Evolutionary conservation across 2,329 filamentous ascomycete genomes (phyloP).

Genomic region (Venturia asperata): DNA sequence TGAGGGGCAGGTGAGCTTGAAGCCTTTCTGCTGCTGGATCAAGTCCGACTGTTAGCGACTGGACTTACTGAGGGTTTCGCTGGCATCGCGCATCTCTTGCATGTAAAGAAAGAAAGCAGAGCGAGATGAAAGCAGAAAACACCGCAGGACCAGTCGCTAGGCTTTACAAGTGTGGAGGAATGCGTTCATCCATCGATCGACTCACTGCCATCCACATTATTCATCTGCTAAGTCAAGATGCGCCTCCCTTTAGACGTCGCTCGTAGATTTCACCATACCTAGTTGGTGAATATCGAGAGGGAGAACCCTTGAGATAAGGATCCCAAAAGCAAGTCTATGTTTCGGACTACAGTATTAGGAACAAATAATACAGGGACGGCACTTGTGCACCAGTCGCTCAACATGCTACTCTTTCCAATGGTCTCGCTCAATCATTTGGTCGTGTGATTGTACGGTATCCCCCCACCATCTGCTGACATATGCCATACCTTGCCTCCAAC

Average conservation of each 20-base stretch:
- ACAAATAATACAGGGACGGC: conserved; percentile 16
- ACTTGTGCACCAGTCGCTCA: not conserved
- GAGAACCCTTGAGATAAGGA: not conserved
- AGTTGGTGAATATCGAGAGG: not conserved
- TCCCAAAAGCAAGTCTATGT: conserved; percentile 10
- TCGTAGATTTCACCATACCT: not conserved
- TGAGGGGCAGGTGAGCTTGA: no score
- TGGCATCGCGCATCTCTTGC: no score
- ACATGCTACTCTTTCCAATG: conserved; percentile 14
- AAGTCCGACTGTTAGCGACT: no score
- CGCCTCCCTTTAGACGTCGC: not conserved
- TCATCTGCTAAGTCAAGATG: not conserved
- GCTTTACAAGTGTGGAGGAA: no score
- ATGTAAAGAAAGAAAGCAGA: no score
- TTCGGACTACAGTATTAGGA: conserved; percentile 15
- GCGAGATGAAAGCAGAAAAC: no score
- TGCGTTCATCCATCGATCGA: not conserved
- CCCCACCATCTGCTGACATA: not conserved
- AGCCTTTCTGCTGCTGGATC: no score
- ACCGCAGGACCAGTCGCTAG: no score
- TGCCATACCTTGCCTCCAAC: conserved; percentile 2
- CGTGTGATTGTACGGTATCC: not conserved
- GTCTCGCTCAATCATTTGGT: not conserved
- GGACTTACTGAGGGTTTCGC: no score
- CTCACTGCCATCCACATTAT: not conserved